Base-by-base conservation (phyloP, 2,329 filamentous ascomycete species). In the Pseudogymnoascus sp. region DNA sequence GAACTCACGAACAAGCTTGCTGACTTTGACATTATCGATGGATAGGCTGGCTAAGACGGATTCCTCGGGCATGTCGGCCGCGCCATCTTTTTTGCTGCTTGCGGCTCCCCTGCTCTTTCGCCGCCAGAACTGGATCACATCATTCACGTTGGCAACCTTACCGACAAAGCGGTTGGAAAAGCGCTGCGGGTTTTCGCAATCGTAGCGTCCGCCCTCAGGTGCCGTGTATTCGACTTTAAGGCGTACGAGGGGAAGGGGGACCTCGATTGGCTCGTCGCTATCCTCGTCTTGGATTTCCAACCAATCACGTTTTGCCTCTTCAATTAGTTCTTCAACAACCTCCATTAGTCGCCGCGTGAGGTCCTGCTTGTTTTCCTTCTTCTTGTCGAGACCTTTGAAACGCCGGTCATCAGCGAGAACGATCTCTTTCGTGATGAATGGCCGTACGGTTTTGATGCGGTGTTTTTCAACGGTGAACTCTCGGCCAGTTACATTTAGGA, bases 141-240 rank as follows among this genome's bases (percentile, higher is more conserved):
- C 95, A 68, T 93, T 96, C 8, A 88, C 87, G 72, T 99, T 99
- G 64, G 95, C 95, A 0, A 99, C 93, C 71, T 86, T 90, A n/a
- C 87, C 89, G 1, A 89, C 82, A 69, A 97, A 99, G 2, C 92
- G 85, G 73, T 96, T 96, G 0, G 93, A 97, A 71, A 97, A 97
- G 7, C 95, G 86, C 73, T 97, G 95, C 0, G 95, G 93, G 65
- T 99, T 99, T 74, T 97, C 95, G 67, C 89, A 88, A 68, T 97
- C 90, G 70, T 91, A 99, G 37, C 86, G 85, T 13, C 91, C 90
- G 3, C 91, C 92, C 31, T 96, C 91, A 0, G 89, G 89, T 0
- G 92, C 86, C 0, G 90, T 89, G 68, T 91, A 95, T 71, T 99
- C 95, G 0, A 99, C 93, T 65, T 93, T 91, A 14, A 99, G 82